These are phyloP conservation scores for Phylloporus scabripes DNA, from an alignment of 768 basidiomycete genomes.

Conservation along the genomic window DNA sequence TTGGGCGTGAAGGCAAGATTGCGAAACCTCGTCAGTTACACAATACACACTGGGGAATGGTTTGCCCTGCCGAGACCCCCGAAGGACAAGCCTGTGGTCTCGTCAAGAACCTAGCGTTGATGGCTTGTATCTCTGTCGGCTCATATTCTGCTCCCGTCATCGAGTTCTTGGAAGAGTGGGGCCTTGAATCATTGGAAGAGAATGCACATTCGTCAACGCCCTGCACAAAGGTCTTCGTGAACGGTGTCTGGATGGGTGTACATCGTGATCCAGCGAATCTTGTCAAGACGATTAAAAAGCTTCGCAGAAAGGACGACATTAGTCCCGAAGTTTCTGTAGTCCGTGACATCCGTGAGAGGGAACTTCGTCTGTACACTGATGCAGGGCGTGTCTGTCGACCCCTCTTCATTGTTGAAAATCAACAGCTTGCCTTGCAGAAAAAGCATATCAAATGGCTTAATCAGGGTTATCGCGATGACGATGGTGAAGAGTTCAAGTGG, in stretches of 20 bases:
- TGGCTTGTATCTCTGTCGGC: slow-evolving; percentile 97
- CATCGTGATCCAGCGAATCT: slow-evolving; percentile 92
- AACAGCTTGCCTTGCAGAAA: slow-evolving; percentile 78
- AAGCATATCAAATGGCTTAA: slow-evolving; percentile 74
- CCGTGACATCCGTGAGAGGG: slow-evolving; percentile 93
- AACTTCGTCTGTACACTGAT: slow-evolving; percentile 92
- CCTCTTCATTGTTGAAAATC: slow-evolving; percentile 92
- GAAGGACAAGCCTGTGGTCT: slow-evolving; percentile 99
- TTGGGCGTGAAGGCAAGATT: slow-evolving; percentile 98
- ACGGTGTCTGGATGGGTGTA: slow-evolving; percentile 99
- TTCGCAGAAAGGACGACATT: slow-evolving; percentile 92
- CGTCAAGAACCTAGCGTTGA: slow-evolving; percentile 96
- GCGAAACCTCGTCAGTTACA: slow-evolving; percentile 98
- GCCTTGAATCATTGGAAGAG: slow-evolving; percentile 90
- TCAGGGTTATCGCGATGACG: slow-evolving; percentile 52
- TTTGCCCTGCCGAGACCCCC: slow-evolving; percentile 98
- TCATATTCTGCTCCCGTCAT: slow-evolving; percentile 94
- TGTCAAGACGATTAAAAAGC: slow-evolving; percentile 87
- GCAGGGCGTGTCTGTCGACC: slow-evolving; percentile 96
- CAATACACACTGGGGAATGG: slow-evolving; percentile 99
- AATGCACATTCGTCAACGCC: slow-evolving; percentile 80
- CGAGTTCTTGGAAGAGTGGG: slow-evolving; percentile 99
- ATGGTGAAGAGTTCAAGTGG: slow-evolving; percentile 70
- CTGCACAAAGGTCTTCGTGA: slow-evolving; percentile 96
- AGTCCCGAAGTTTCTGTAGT: slow-evolving; percentile 96